Evolutionary conservation across 257 asterid genomes (phyloP), one percentile per base, ranked within the genome.

Genomic region (Petrea volubilis): DNA sequence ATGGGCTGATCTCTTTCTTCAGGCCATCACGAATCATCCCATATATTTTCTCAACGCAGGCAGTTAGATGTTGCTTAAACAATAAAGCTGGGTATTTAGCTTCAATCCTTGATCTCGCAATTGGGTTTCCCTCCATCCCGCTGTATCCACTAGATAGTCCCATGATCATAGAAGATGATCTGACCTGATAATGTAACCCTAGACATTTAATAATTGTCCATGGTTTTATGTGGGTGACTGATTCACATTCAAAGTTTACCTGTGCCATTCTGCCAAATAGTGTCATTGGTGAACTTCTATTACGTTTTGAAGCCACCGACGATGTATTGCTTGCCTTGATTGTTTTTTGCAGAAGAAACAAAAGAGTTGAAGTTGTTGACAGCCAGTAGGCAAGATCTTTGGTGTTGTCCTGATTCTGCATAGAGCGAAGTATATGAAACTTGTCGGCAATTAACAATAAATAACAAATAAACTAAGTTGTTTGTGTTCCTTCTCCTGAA

Each of bases 191-290:
- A 41, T 60, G 59, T 41, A 61, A 73, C 25, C 60, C 70, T 59
- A 72, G 41, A 73, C 44, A 43, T 72, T 79, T 82, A 51, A 77
- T 60, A 72, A 51, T 12, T 71, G 73, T 23, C 20, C 70, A 29
- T 18, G 57, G 9, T 68, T 60, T 76, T 70, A 36, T 41, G 44
- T 27, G 17, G 38, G 75, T 74, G 63, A 38, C 44, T 73, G 76
- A 57, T 53, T 72, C 58, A 53, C 23, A 59, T 31, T 27, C 34
- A 67, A 80, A 60, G 68, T 56, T 72, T 87, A 86, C 98, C 85
- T 92, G 98, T 63, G 96, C 91, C 96, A 90, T 87, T 83, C 98
- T 90, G 58, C 90, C 91, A 66, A 92, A 92, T 51, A 92, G 80
- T 31, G 85, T 70, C 82, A 86, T 79, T 23, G 98, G 94, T 44